Conservation (phyloP, 176 grass and related monocot species). For the Eragrostis curvula region DNA sequence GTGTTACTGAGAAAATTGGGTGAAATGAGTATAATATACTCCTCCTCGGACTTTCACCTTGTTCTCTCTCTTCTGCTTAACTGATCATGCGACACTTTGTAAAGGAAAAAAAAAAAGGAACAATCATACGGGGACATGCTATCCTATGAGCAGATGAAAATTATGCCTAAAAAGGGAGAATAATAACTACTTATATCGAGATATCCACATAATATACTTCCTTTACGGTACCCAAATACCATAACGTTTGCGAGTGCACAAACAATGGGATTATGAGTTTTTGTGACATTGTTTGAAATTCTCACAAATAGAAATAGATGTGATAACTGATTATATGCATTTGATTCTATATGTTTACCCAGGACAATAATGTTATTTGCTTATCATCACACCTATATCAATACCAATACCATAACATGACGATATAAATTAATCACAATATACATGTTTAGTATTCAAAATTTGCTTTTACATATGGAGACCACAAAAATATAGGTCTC, state of each 20-base stretch:
- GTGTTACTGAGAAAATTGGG: not conserved
- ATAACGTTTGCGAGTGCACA: not conserved
- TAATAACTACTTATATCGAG: not conserved
- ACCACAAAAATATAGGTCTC: no score
- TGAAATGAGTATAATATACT: not conserved
- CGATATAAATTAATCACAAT: no score
- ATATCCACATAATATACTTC: not conserved
- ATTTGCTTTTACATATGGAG: no score
- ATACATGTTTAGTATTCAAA: no score
- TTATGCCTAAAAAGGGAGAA: not conserved
- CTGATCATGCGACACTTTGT: not conserved
- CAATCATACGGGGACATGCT: no score
- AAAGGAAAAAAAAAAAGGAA: not conserved
- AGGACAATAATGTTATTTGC: not conserved
- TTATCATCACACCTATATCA: not conserved
- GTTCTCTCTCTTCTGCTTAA: not conserved
- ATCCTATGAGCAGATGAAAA: not conserved
- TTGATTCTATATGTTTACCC: not conserved
- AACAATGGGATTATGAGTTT: not conserved
- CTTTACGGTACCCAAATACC: not conserved
- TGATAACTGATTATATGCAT: not conserved
- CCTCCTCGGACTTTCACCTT: not conserved
- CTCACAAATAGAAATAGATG: not conserved
- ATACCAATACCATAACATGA: no score
- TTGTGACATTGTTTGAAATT: not conserved